Base-by-base conservation (phyloP, 352 stramenopile genomes). In the Globisporangium ultimum region DNA sequence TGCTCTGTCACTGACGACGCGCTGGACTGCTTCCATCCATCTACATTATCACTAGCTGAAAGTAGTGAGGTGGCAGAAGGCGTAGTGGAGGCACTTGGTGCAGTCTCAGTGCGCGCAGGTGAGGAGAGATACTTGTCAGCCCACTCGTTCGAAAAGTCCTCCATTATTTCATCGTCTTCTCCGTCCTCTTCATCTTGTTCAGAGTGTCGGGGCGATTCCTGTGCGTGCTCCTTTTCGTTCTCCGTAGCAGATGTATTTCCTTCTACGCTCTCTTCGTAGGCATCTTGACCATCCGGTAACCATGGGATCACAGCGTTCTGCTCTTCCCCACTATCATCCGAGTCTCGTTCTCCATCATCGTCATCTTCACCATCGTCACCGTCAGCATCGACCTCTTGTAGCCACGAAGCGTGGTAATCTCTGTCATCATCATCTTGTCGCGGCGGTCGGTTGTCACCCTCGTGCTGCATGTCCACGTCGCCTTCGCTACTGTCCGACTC, bases 131-230 rank as follows among this genome's bases (percentile, higher is more conserved):
- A 80, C 60, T 80, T 63, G 13, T 77, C 71, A 5, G 74, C 47
- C 68, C 71, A 80, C 10, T 63, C 63, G 50, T 75, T 67, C 24
- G 72, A 67, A n/a, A 76, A 78, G 38, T 76, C 64, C 9, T 64
- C 64, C 41, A 66, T 72, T 34, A 18, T 22, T 2, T 75, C 67
- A 0, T 69, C 60, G 3, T 63, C 52, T 13, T 56, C 56, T 24
- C 21, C 20, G 21, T 32, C 28, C 1, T 1, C 50, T 40, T 54
- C 32, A 32, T 45, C 45, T 32, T 20, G 58, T 8, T 43, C 20
- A n/a, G 7, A 5, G 1, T 46, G 11, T 2, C 45, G 17, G 14
- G 15, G 36, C 48, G 55, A 8, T 45, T 61, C 36, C 12, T 42
- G n/a, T 17, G 53, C 40, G 28, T 53, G 54, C 9, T 47, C 66